Conservation (phyloP, 495 filamentous ascomycete genomes). For the Cercophora samala region DNA sequence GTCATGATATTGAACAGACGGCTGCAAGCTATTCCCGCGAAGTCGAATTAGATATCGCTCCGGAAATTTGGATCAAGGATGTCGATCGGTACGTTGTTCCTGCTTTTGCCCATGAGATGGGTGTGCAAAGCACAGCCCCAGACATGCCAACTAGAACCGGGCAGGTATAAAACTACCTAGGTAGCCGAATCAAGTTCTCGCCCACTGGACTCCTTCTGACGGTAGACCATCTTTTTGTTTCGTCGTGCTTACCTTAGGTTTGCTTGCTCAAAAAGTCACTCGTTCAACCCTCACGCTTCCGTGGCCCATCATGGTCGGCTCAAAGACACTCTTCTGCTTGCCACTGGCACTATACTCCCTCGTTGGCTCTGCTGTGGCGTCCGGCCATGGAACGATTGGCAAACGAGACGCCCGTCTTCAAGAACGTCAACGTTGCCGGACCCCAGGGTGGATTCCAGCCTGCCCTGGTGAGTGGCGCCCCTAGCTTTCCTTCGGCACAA, state of each 20-base stretch:
- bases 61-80: background rate
- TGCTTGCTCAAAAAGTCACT: background rate
- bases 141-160: background rate
- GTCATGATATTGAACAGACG: background rate
- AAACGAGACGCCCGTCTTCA: background rate
- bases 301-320: background rate
- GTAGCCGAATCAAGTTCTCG: background rate
- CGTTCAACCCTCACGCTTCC: background rate
- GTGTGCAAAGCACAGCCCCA: background rate
- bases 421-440: slow-evolving; percentile 7
- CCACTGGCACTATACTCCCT: background rate
- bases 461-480: slow-evolving; percentile 14
- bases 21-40: background rate
- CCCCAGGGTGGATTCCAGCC: slow-evolving; percentile 16
- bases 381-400: background rate
- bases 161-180: background rate
- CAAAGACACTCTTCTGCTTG: background rate
- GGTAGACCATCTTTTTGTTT: background rate
- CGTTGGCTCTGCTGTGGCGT: background rate
- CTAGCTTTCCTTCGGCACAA: background rate
- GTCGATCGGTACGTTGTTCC: background rate
- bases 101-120: background rate
- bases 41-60: background rate
- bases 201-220: background rate
- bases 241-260: background rate